These are phyloP conservation scores for Barnettozyma wickerhamii DNA, from an alignment of 805 yeast species.

Conservation along the genomic window DNA sequence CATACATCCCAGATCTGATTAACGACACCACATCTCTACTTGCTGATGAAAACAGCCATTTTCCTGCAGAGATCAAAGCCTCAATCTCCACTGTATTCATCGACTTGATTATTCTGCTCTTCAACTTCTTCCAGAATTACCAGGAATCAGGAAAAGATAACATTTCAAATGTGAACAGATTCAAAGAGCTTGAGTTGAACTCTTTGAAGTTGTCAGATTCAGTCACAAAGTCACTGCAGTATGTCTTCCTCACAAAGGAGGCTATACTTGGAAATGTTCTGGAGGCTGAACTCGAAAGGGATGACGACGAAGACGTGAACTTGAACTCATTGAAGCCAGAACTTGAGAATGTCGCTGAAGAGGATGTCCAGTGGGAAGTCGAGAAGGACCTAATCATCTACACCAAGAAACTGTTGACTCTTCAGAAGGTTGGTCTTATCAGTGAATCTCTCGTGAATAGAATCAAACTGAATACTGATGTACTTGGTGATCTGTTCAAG, in stretches of 20 bases:
- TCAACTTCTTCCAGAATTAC: conserved; percentile 31
- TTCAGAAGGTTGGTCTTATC: conserved; percentile 30
- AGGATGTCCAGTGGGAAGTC: conserved; percentile 29
- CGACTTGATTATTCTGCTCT: conserved; percentile 21
- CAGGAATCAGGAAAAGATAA: conserved; percentile 30
- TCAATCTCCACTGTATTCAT: conserved; percentile 22
- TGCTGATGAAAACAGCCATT: conserved; percentile 1
- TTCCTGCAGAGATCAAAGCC: conserved; percentile 17
- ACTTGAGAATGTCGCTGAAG: conserved; percentile 7
- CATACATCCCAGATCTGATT: conserved; percentile 12
- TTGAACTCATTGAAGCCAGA: conserved; percentile 20
- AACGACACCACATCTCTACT: conserved; percentile 11
- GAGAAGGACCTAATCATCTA: conserved; percentile 40
- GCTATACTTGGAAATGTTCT: conserved; percentile 35
- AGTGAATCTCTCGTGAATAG: conserved; percentile 29
- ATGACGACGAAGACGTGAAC: conserved; percentile 48
- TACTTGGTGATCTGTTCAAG: conserved; percentile 30
- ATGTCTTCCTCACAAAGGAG: conserved; percentile 48
- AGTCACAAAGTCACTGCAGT: conserved; percentile 31
- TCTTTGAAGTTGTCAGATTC: conserved; percentile 26
- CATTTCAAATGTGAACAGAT: conserved; percentile 18
- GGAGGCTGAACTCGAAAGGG: conserved; percentile 42
- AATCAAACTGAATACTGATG: conserved; percentile 32
- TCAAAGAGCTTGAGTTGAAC: conserved; percentile 18
- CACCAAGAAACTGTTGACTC: conserved; percentile 34